Base-by-base conservation (phyloP, 2,329 filamentous ascomycete genomes). In the Exophiala dermatitidis region DNA sequence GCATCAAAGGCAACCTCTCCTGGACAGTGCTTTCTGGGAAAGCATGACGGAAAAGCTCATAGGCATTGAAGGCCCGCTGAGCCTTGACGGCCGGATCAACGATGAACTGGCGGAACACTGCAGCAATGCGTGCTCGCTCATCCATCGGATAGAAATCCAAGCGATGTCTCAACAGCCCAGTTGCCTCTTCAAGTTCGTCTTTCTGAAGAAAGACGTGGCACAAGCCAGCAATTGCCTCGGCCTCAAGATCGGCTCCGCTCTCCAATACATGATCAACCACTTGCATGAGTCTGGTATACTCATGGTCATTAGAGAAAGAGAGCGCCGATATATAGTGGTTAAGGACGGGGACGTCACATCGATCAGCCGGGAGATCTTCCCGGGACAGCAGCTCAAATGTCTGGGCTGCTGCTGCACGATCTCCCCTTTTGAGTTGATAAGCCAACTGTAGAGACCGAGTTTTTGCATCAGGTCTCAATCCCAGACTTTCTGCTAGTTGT, bases 101-200 rank as follows among this genome's bases (percentile, higher is more conserved):
- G 59, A 85, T 85, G 68, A 87, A 93, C 0, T 75, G 68, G 3
- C 85, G 72, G 48, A 96, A 81, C 0, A 80, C 78, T 8, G 81
- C 74, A 30, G 83, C 79, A 36, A 95, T 82, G 32, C 78, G 68
- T 5, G 75, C 75, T 55, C 90, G 82, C 66, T 94, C 86, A 8
- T 78, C 74, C 28, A 83, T 76, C 43, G 86, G 86, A 67, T 82
- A 88, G 52, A 84, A 79, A 60, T 83, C 81, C 3, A 82, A 79
- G 61, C 93, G 84, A 3, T 85, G 77, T 28, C 90, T 88, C 10
- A 97, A 78, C 0, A 94, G 78, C 65, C 95, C 88, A 57, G 89
- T 85, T 3, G 89, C 83, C 57, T 94, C 89, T 59, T 84, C 82
- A 41, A 83, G 77, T 65, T 95, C 87, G 63, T 88, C 85, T 38